Evolutionary conservation across 768 basidiomycete genomes (phyloP).

Genomic region (Galerina marginata): DNA sequence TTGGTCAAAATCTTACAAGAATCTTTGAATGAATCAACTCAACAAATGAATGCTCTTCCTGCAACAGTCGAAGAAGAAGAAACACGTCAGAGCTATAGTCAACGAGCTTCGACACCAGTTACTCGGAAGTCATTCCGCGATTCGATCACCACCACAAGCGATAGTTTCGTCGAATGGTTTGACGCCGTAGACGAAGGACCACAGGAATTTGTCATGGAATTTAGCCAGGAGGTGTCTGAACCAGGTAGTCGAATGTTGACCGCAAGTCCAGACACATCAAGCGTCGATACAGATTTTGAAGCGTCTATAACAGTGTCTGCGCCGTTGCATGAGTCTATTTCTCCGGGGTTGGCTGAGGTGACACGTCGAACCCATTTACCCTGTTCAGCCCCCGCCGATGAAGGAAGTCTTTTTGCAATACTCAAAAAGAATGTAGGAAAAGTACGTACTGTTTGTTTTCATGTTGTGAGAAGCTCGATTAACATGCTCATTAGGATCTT

Average conservation of each 20-base stretch:
- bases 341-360: constrained; percentile 33
- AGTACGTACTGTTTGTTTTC: constrained; percentile 41
- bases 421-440: constrained; percentile 91
- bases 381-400: constrained; percentile 65
- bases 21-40: constrained; percentile 32
- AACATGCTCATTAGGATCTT: constrained; percentile 60
- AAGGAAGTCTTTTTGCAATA: constrained; percentile 82
- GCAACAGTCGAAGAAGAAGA: constrained; percentile 55
- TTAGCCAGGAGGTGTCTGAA: constrained; percentile 40
- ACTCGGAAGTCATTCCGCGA: constrained; percentile 45
- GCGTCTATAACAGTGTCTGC: constrained; percentile 30
- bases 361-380: constrained; percentile 64
- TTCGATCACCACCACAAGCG: constrained; percentile 57
- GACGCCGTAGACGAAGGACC: constrained; percentile 76
- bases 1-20: constrained; percentile 50
- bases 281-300: constrained; percentile 59
- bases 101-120: constrained; percentile 25
- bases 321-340: constrained; percentile 15
- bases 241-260: constrained; percentile 44
- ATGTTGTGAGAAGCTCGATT: neutral
- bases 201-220: constrained; percentile 72
- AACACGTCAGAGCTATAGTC: constrained; percentile 16
- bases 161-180: constrained; percentile 71
- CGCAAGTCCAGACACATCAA: constrained; percentile 50
- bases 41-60: constrained; percentile 44